phyloP scores from a whole-genome alignment of 139 green algal species.

The Nannochloris sp. region DNA sequence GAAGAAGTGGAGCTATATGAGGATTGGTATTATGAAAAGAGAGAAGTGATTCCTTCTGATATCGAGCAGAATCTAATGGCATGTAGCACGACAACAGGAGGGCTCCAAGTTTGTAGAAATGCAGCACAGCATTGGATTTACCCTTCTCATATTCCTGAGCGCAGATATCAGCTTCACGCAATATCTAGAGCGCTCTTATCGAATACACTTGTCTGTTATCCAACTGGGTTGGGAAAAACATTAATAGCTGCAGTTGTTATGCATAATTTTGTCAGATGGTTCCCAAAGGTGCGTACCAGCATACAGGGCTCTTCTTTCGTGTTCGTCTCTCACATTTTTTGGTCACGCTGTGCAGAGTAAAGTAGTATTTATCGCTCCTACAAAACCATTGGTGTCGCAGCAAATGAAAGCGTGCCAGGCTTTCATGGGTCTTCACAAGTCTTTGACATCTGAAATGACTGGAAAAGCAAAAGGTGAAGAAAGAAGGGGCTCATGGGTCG shows the following conservation, averaged over 20 bases:
- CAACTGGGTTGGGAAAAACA: conserved; percentile 94
- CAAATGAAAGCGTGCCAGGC: conserved; percentile 73
- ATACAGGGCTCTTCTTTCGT: neutral
- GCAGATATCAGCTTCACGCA: conserved; percentile 59
- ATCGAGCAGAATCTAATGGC: neutral
- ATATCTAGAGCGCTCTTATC: conserved; percentile 63
- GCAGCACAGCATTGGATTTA: conserved; percentile 65
- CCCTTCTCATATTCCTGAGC: conserved; percentile 39
- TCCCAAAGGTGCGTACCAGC: conserved; percentile 47
- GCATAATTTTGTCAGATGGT: conserved; percentile 91
- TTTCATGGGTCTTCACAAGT: conserved; percentile 57
- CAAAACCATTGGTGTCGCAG: conserved; percentile 83
- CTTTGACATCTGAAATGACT: conserved; percentile 12
- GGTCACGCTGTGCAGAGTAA: conserved; percentile 51
- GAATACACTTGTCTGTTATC: conserved; percentile 92
- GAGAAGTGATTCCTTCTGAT: neutral
- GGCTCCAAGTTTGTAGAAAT: neutral
- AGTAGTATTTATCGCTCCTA: conserved; percentile 89
- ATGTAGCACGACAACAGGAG: neutral
- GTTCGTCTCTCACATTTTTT: neutral
- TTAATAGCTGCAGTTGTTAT: conserved; percentile 90
- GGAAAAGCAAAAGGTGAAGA: conserved; percentile 22
- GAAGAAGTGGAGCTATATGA: neutral
- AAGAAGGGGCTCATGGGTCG: conserved; percentile 43
- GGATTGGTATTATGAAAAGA: neutral